These are phyloP conservation scores for Colletotrichum navitas DNA, from an alignment of 2,329 filamentous ascomycete species.

Conservation along the genomic window DNA sequence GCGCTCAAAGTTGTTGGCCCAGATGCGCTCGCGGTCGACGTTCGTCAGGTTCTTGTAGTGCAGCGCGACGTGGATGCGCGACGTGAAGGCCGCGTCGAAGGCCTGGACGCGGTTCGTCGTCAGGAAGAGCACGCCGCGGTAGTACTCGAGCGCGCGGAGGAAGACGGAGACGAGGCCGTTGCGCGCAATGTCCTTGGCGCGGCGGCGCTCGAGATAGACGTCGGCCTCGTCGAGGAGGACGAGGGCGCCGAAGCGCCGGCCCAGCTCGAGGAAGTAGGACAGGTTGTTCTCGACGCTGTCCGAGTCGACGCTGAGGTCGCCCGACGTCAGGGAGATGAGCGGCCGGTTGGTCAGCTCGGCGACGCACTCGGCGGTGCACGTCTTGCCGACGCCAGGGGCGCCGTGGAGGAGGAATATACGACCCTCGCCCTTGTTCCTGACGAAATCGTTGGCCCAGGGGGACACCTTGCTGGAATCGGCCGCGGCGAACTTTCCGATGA, in stretches of 20 bases:
- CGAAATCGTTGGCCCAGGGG: conserved; percentile 57
- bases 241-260: conserved; percentile 63
- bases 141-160: conserved; percentile 65
- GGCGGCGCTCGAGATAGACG: conserved; percentile 68
- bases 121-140: conserved; percentile 63
- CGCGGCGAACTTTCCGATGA: conserved; percentile 61
- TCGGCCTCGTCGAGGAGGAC: conserved; percentile 72
- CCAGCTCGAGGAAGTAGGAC: conserved; percentile 62
- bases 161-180: conserved; percentile 64
- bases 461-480: conserved; percentile 53
- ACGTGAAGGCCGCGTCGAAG: conserved; percentile 52
- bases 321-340: conserved; percentile 64
- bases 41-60: conserved; percentile 49
- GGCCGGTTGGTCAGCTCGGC: conserved; percentile 64
- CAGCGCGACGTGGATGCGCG: conserved; percentile 49
- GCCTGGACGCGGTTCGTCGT: conserved; percentile 62
- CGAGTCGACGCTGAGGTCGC: conserved; percentile 59
- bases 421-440: conserved; percentile 58
- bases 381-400: conserved; percentile 69
- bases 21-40: conserved; percentile 46
- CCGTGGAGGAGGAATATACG: conserved; percentile 66
- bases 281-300: conserved; percentile 58
- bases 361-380: conserved; percentile 67
- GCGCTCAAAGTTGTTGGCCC: conserved; percentile 49
- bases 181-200: conserved; percentile 56